Percentiles rank a stretch among this genome's conserved stretches.
phyloP scores from a whole-genome alignment of 805 yeast species.

The Aciculoconidium aculeatum region DNA sequence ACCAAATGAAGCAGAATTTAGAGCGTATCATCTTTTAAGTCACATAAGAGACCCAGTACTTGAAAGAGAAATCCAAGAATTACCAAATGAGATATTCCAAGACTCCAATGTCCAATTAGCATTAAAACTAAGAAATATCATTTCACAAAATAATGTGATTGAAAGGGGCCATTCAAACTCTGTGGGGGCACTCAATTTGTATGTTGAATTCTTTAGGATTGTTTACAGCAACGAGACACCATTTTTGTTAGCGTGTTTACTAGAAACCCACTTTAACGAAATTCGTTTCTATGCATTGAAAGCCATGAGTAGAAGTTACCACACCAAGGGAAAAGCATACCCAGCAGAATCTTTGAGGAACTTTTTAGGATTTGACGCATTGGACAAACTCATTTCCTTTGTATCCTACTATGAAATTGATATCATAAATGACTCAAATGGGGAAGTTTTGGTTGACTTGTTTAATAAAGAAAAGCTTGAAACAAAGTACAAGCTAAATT shows the following conservation, averaged over 20 bases:
- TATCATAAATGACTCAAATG: constrained; percentile 18
- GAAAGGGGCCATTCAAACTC: constrained; percentile 43
- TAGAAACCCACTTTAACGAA: constrained; percentile 78
- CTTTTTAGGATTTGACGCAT: constrained; percentile 64
- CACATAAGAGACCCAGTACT: constrained; percentile 81
- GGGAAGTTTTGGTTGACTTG: constrained; percentile 29
- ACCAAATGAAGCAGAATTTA: constrained; percentile 87
- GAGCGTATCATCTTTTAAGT: constrained; percentile 79
- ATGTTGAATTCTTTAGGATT: constrained; percentile 55
- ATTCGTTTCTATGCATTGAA: constrained; percentile 68
- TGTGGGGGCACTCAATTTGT: constrained; percentile 58
- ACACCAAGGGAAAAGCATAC: constrained; percentile 65
- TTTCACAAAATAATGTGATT: constrained; percentile 55
- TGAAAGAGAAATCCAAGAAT: constrained; percentile 64
- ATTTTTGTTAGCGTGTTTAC: constrained; percentile 61
- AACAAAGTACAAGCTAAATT: constrained; percentile 31
- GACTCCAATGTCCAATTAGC: constrained; percentile 65
- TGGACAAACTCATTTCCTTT: constrained; percentile 47
- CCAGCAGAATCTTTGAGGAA: constrained; percentile 41
- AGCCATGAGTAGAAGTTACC: constrained; percentile 59
- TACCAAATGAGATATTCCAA: constrained; percentile 53
- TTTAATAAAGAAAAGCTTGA: constrained; percentile 39
- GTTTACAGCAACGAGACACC: constrained; percentile 49
- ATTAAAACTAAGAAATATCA: constrained; percentile 57
- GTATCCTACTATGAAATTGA: constrained; percentile 61